A percentile compares a stretch with the other conserved stretches of the same genome.
Conservation (phyloP, 495 filamentous ascomycete species). For the Bathelium albidoporum region DNA sequence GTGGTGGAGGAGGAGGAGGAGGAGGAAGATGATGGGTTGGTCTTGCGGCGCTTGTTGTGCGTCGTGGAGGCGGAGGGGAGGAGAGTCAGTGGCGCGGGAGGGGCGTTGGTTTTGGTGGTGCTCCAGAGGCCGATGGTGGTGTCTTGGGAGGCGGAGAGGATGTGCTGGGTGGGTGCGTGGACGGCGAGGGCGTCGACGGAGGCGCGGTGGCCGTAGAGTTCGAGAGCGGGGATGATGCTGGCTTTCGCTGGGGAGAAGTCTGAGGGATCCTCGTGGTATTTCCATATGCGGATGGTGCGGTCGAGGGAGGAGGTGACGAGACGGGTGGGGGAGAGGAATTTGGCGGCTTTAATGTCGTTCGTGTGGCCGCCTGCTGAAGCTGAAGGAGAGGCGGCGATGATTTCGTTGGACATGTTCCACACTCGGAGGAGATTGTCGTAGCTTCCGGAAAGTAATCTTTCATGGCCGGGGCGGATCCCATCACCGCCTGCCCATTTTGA, state of each 20-base stretch:
- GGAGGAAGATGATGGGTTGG: no score
- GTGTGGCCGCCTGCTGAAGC: slow-evolving; percentile 59
- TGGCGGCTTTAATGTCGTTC: slow-evolving; percentile 64
- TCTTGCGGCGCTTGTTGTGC: slow-evolving; percentile 68
- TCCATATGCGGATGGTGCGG: slow-evolving; percentile 76
- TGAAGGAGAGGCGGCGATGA: slow-evolving; percentile 57
- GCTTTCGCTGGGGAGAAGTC: slow-evolving; percentile 39
- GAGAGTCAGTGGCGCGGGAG: slow-evolving; percentile 54
- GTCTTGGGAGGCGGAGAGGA: slow-evolving; percentile 77
- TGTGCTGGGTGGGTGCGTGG: slow-evolving; percentile 59
- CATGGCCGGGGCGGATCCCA: slow-evolving; percentile 35
- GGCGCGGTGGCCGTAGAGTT: slow-evolving; percentile 76
- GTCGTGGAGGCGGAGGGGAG: slow-evolving; percentile 46
- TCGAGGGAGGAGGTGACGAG: slow-evolving; percentile 76
- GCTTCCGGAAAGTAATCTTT: slow-evolving; percentile 73
- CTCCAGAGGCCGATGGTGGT: slow-evolving; percentile 78
- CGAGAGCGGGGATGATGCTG: slow-evolving; percentile 62
- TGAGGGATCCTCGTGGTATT: slow-evolving; percentile 49
- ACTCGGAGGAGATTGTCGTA: slow-evolving; percentile 82
- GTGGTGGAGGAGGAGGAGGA: not conserved
- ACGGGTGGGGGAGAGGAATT: slow-evolving; percentile 64
- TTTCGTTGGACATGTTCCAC: slow-evolving; percentile 78
- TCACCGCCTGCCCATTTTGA: slow-evolving; percentile 44
- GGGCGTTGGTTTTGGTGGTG: slow-evolving; percentile 58
- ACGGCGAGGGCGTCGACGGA: slow-evolving; percentile 68